These are phyloP conservation scores for Lipomyces starkeyi DNA, from an alignment of 805 yeast species.

Conservation along the genomic window DNA sequence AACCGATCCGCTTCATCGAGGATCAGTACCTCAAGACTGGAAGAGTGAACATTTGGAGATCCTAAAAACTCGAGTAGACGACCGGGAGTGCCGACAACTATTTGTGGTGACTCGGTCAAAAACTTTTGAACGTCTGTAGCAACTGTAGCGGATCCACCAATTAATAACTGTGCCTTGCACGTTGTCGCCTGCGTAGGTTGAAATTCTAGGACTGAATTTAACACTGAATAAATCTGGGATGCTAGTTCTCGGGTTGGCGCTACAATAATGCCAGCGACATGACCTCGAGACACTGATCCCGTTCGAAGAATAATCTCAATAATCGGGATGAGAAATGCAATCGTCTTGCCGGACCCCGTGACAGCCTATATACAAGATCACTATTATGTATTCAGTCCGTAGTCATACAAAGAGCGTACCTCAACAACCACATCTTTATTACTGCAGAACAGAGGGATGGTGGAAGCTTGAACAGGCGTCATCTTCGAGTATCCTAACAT, in stretches of 20 bases:
- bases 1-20: conserved; percentile 94
- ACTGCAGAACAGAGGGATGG: conserved; percentile 80
- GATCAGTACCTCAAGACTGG: conserved; percentile 72
- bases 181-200: conserved; percentile 46
- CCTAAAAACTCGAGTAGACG: conserved; percentile 74
- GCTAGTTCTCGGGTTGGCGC: conserved; percentile 70
- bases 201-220: conserved; percentile 61
- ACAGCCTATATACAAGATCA: conserved; percentile 58
- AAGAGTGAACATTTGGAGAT: conserved; percentile 62
- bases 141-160: conserved; percentile 52
- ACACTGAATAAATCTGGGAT: conserved; percentile 64
- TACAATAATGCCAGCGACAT: conserved; percentile 71
- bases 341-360: conserved; percentile 97
- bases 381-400: neutral
- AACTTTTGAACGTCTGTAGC: conserved; percentile 74
- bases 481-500: conserved; percentile 76
- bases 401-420: conserved; percentile 18
- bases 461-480: conserved; percentile 98
- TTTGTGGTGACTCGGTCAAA: conserved; percentile 63
- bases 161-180: conserved; percentile 46
- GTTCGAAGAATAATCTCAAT: conserved; percentile 58
- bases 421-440: conserved; percentile 96
- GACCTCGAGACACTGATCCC: conserved; percentile 56
- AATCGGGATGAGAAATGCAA: conserved; percentile 86
- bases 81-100: conserved; percentile 92